Base-by-base conservation (phyloP, 2,329 filamentous ascomycete species). In the Clonostachys solani region DNA sequence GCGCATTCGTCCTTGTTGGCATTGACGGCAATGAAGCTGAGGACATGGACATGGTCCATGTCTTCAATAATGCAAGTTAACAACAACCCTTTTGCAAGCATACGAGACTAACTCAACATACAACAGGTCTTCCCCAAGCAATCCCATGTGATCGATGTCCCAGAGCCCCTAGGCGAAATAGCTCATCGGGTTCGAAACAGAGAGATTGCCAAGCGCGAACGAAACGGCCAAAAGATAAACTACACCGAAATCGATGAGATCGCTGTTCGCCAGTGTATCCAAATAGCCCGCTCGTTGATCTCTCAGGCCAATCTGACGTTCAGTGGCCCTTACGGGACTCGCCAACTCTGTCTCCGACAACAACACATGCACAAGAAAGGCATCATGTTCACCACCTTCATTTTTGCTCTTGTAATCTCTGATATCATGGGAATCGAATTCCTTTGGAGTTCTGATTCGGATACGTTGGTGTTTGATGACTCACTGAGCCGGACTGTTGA, bases 351-450 rank as follows among this genome's bases (percentile, higher is more conserved):
- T 46, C 47, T 58, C 34, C 49, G 52, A 13, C 56, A 58, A 41
- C 50, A 51, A 10, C 56, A 58, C 42, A 50, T 58, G 50, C 54
- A 58, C 44, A 58, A 58, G 40, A 58, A 58, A 44, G 56, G 52
- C 43, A 55, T 58, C 50, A 58, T 58, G 56, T 58, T 58, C 29
- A 56, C 56, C 18, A 53, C 54, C 2, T 58, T 52, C 33, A 43
- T 58, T 47, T 58, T 57, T 44, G 49, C 56, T 2, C 44, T 58
- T 7, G 55, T 58, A 17, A 55, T 58, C 16, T 52, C 56, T 10
- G 55, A 57, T 6, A 47, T 51, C 2, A 45, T 58, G 12, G 55
- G 55, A 16, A 47, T 58, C 23, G 55, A 58, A 38, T 58, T 55
- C 29, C 49, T 58, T n/a, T 58, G 56, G 56, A 55, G 53, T 3